Conservation (phyloP, 2,329 filamentous ascomycete genomes). For the Epichloe coenophiala region DNA sequence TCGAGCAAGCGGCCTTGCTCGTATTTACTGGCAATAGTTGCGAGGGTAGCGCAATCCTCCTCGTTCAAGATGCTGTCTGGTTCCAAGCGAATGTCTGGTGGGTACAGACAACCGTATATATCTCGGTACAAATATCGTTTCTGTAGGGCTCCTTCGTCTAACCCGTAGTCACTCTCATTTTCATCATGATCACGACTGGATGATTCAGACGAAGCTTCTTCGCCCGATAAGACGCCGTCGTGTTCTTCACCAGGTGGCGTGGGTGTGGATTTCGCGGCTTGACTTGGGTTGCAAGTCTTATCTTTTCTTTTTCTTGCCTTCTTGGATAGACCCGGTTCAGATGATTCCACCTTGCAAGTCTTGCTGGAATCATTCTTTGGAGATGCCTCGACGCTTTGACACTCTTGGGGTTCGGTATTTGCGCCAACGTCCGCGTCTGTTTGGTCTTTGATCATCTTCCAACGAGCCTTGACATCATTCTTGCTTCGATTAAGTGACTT, state of each 20-base stretch:
- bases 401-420: too few species aligned
- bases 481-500: slow-evolving; percentile 14
- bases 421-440: neutral
- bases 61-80: slow-evolving; percentile 14
- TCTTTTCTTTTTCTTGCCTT: too few species aligned
- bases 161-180: slow-evolving; percentile 2
- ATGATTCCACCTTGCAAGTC: too few species aligned
- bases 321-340: too few species aligned
- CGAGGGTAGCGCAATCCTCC: slow-evolving; percentile 23
- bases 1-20: slow-evolving; percentile 24
- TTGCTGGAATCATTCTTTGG: neutral
- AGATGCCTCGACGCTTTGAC: neutral
- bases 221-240: slow-evolving; percentile 11
- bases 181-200: neutral
- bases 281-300: too few species aligned
- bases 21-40: slow-evolving; percentile 19
- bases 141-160: slow-evolving; percentile 11
- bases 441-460: slow-evolving; percentile 18
- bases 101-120: slow-evolving; percentile 19
- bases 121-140: slow-evolving; percentile 19
- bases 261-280: too few species aligned
- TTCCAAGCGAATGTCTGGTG: slow-evolving; percentile 9
- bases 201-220: slow-evolving; percentile 15
- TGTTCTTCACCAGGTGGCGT: neutral
- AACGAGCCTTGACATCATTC: slow-evolving; percentile 18